Conservation (phyloP, 352 stramenopile genomes). For the Halophytophthora batemanensis region DNA sequence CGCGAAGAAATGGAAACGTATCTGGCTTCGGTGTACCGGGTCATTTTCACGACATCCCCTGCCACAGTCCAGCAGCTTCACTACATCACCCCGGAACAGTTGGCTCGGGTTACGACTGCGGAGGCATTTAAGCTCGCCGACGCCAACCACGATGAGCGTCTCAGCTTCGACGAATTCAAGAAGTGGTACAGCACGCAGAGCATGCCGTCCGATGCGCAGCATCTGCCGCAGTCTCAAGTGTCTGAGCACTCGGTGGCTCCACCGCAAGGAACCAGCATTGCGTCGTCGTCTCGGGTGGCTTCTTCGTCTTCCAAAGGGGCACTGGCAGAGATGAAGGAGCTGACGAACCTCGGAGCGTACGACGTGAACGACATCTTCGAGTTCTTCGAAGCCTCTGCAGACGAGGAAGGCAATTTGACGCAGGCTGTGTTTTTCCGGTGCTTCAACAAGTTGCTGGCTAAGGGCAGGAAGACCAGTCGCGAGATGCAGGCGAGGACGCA, state of each 20-base stretch:
- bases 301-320: slow-evolving; percentile 36
- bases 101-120: slow-evolving; percentile 63
- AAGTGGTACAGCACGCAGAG: slow-evolving; percentile 70
- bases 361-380: slow-evolving; percentile 87
- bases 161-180: slow-evolving; percentile 84
- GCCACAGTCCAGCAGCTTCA: slow-evolving; percentile 34
- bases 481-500: slow-evolving; percentile 42
- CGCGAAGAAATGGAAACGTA: slow-evolving; percentile 86
- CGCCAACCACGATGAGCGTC: slow-evolving; percentile 54
- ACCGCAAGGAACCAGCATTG: not conserved
- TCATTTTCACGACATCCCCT: slow-evolving; percentile 74
- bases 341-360: slow-evolving; percentile 80
- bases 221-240: slow-evolving; percentile 4
- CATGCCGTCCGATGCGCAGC: slow-evolving; percentile 7
- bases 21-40: slow-evolving; percentile 76
- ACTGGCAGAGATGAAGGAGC: slow-evolving; percentile 69
- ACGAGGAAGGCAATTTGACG: slow-evolving; percentile 54
- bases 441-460: slow-evolving; percentile 79
- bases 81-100: slow-evolving; percentile 58
- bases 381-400: slow-evolving; percentile 76
- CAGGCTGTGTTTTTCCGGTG: slow-evolving; percentile 76
- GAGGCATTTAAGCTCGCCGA: slow-evolving; percentile 68
- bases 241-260: not conserved
- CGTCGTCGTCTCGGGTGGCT: slow-evolving; percentile 11
- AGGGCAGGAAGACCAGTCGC: slow-evolving; percentile 32